phyloP scores from a whole-genome alignment of 2,329 filamentous ascomycete genomes.

The Cyclaneusma minus region DNA sequence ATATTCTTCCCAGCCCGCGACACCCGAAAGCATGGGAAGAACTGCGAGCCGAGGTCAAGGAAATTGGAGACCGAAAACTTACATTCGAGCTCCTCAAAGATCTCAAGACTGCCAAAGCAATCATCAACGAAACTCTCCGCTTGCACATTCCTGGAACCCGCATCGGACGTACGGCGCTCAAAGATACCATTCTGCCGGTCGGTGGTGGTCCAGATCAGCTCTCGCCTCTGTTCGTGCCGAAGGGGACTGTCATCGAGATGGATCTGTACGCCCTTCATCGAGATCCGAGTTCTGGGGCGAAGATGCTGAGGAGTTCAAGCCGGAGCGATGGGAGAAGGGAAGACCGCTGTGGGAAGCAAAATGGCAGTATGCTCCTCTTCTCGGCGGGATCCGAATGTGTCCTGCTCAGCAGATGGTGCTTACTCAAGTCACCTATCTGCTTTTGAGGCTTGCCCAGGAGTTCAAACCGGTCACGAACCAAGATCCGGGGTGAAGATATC shows the following conservation, averaged over 20 bases:
- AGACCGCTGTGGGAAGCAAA: constrained; percentile 2
- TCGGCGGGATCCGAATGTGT: too few species aligned
- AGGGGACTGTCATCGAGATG: constrained; percentile 29
- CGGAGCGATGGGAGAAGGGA: constrained; percentile 10
- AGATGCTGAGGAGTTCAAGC: constrained; percentile 9
- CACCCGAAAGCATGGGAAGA: constrained; percentile 9
- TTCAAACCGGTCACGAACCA: too few species aligned
- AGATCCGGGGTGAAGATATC: too few species aligned
- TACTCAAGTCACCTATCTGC: too few species aligned
- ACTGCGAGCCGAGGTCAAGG: constrained; percentile 11
- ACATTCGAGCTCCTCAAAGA: constrained; percentile 30
- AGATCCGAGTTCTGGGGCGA: constrained; percentile 11
- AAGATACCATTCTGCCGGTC: constrained; percentile 31
- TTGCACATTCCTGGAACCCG: constrained; percentile 32
- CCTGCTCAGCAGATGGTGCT: too few species aligned
- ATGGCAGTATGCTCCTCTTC: too few species aligned
- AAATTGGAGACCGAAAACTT: constrained; percentile 19
- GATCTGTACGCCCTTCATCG: constrained; percentile 19
- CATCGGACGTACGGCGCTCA: constrained; percentile 29
- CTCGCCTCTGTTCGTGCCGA: constrained; percentile 31
- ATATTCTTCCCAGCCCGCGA: constrained; percentile 12
- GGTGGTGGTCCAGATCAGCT: constrained; percentile 34
- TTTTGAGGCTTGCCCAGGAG: too few species aligned
- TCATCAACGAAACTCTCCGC: constrained; percentile 23
- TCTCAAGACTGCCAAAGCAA: constrained; percentile 13